Percentiles rank a stretch among this genome's conserved stretches.
Evolutionary conservation across 2,329 filamentous ascomycete genomes (phyloP).

Genomic region (Thelonectria rubi): DNA sequence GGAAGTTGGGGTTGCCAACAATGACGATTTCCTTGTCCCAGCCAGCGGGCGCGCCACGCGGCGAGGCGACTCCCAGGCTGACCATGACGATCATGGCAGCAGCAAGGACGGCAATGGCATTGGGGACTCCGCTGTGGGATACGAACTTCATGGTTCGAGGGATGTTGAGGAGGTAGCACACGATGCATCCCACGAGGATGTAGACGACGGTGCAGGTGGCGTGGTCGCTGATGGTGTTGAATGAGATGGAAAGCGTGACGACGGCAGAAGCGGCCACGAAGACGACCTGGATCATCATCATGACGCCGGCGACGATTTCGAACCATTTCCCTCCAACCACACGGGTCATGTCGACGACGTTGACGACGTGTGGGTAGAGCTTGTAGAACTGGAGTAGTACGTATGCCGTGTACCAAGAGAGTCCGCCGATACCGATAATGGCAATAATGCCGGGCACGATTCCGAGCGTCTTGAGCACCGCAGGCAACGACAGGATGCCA

Average conservation of each 20-base stretch:
- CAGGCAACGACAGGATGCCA: conserved; percentile 70
- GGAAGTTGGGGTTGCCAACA: conserved; percentile 38
- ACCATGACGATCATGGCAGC: conserved; percentile 45
- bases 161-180: conserved; percentile 68
- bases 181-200: conserved; percentile 66
- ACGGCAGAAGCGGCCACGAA: conserved; percentile 74
- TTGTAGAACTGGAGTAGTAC: conserved; percentile 70
- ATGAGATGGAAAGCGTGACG: conserved; percentile 69
- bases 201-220: conserved; percentile 71
- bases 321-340: conserved; percentile 50
- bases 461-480: conserved; percentile 72
- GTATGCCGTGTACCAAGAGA: conserved; percentile 67
- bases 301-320: conserved; percentile 54
- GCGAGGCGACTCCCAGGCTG: conserved; percentile 35
- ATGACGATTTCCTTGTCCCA: conserved; percentile 40
- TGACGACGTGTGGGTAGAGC: conserved; percentile 72
- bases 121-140: conserved; percentile 40
- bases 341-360: conserved; percentile 74
- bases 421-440: conserved; percentile 70
- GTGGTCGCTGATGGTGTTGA: conserved; percentile 72
- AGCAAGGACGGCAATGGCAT: conserved; percentile 39
- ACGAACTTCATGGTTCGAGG: conserved; percentile 67
- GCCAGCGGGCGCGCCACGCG: conserved; percentile 32
- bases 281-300: conserved; percentile 76
- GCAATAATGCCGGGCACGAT: conserved; percentile 73